These are phyloP conservation scores for Vitis rotundifolia DNA, from an alignment of 164 flowering plant species.

Conservation along the genomic window DNA sequence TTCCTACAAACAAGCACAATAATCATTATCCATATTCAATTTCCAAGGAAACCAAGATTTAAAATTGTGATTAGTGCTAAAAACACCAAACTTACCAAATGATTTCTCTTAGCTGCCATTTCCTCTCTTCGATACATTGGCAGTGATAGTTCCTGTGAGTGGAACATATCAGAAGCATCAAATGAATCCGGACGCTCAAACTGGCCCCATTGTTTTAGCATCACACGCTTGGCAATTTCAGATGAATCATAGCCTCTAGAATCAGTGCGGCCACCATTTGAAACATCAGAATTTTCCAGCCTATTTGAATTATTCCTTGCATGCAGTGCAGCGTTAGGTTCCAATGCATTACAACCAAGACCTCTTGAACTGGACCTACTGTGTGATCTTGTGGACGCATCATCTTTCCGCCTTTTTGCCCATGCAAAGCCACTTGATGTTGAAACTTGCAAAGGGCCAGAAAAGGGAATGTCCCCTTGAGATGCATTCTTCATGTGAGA, in stretches of 20 bases:
- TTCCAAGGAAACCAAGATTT: background rate
- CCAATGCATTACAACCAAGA: constrained; percentile 38
- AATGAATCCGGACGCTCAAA: constrained; percentile 79
- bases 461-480: constrained; percentile 75
- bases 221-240: constrained; percentile 44
- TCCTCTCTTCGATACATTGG: constrained; percentile 60
- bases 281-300: constrained; percentile 40
- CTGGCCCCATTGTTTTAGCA: constrained; percentile 62
- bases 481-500: constrained; percentile 74
- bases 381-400: constrained; percentile 49
- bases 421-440: constrained; percentile 93
- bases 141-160: constrained; percentile 75
- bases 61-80: background rate
- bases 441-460: constrained; percentile 81
- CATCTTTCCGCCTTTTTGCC: constrained; percentile 77
- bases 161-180: constrained; percentile 78
- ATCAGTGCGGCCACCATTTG: constrained; percentile 25
- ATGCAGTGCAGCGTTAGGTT: constrained; percentile 30
- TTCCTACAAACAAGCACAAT: too few relatives aligned
- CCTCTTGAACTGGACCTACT: constrained; percentile 73
- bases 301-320: constrained; percentile 32
- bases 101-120: constrained; percentile 44
- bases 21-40: too few relatives aligned
- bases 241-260: constrained; percentile 48
- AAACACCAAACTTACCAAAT: constrained; percentile 46